Conservation (phyloP, 441 rosid species). For the Eruca vesicaria region DNA sequence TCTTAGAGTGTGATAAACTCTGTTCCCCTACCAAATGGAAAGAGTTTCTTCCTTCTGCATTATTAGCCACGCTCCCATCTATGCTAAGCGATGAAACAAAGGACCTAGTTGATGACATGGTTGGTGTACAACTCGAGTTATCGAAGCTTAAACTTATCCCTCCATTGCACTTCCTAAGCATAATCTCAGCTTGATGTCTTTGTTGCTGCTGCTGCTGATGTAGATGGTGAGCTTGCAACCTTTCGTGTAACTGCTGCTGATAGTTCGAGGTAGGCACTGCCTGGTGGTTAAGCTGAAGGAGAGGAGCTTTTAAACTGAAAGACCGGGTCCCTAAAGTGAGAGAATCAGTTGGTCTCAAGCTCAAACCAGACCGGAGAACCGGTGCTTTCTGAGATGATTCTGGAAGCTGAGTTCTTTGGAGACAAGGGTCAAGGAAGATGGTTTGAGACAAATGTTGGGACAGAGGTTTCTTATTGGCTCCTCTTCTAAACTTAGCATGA, state of each 20-base stretch:
- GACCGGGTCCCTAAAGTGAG: constrained; percentile 52
- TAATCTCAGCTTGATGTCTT: constrained; percentile 71
- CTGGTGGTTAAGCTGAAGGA: constrained; percentile 38
- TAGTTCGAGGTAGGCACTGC: constrained; percentile 9
- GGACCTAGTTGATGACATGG: constrained; percentile 63
- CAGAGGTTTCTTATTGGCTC: constrained; percentile 47
- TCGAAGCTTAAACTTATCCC: constrained; percentile 66
- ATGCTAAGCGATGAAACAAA: constrained; percentile 62
- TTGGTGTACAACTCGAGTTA: constrained; percentile 51
- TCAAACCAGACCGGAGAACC: constrained; percentile 46
- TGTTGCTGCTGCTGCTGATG: constrained; percentile 55
- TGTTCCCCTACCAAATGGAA: constrained; percentile 54
- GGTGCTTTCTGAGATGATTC: constrained; percentile 40
- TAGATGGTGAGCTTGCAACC: constrained; percentile 44
- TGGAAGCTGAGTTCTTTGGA: constrained; percentile 39
- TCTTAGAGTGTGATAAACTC: constrained; percentile 46
- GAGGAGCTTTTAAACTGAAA: constrained; percentile 47
- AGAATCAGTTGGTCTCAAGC: constrained; percentile 39
- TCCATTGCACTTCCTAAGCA: constrained; percentile 65
- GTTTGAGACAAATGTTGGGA: constrained; percentile 46
- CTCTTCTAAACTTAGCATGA: constrained; percentile 88
- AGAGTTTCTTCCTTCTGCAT: constrained; percentile 49
- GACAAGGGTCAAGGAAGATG: constrained; percentile 46
- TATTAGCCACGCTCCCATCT: constrained; percentile 53
- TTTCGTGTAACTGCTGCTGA: constrained; percentile 39